These are phyloP conservation scores for Macadamia integrifolia DNA, from an alignment of 164 flowering plant species.

Conservation along the genomic window DNA sequence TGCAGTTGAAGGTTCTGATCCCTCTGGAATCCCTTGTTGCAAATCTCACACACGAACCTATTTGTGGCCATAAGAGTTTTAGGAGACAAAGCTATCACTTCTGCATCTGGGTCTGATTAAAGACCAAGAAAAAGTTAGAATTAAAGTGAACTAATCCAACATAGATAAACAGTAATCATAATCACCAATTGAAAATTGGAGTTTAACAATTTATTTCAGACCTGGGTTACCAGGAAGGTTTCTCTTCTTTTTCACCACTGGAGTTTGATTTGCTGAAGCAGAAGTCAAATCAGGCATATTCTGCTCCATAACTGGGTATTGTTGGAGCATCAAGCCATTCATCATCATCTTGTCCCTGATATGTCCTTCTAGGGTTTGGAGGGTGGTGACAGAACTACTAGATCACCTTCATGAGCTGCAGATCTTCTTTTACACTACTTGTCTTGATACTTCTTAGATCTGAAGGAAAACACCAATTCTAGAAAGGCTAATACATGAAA, in stretches of 20 bases:
- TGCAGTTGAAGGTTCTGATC: constrained; percentile 95
- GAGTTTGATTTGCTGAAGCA: constrained; percentile 22
- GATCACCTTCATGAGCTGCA: no score
- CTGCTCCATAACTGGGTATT: constrained; percentile 35
- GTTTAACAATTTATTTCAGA: constrained; percentile 13
- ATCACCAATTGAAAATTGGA: neutral
- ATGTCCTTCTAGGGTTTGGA: constrained; percentile 5
- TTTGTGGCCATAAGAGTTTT: constrained; percentile 79
- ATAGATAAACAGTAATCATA: no score
- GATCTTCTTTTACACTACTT: neutral
- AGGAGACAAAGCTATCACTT: constrained; percentile 67
- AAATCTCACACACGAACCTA: constrained; percentile 88
- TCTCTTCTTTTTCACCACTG: constrained; percentile 57
- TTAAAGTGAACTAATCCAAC: neutral
- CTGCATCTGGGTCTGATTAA: constrained; percentile 35
- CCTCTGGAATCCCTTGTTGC: constrained; percentile 93
- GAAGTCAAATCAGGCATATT: constrained; percentile 82
- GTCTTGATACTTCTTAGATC: constrained; percentile 13
- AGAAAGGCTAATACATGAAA: constrained; percentile 7
- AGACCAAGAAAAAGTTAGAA: neutral
- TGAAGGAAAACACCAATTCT: constrained; percentile 20
- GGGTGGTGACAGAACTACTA: neutral
- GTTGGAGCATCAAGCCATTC: constrained; percentile 33
- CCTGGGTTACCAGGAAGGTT: constrained; percentile 89
- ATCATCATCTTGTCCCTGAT: constrained; percentile 27